These are phyloP conservation scores for Carex arenaria DNA, from an alignment of 202 grass and related monocot species.

Conservation along the genomic window DNA sequence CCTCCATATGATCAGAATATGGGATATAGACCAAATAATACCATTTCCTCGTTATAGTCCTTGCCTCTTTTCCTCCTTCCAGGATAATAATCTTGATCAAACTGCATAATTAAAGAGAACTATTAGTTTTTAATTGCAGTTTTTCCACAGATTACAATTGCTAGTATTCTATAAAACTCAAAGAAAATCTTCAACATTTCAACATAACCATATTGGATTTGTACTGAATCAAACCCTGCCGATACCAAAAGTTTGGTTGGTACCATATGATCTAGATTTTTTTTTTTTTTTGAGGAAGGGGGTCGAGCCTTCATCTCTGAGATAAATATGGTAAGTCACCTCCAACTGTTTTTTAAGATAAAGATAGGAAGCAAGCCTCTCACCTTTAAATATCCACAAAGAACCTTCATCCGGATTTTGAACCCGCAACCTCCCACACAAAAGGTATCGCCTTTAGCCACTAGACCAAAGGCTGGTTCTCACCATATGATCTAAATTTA, in stretches of 20 bases:
- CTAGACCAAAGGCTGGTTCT: too few species aligned
- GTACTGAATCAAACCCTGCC: background rate
- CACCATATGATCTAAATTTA: background rate
- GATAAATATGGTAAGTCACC: too few species aligned
- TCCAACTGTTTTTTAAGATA: too few species aligned
- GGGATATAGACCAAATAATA: conserved; percentile 32
- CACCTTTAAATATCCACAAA: too few species aligned
- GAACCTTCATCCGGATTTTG: too few species aligned
- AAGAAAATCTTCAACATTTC: background rate
- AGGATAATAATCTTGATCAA: conserved; percentile 97
- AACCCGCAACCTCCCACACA: too few species aligned
- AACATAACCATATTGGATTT: background rate
- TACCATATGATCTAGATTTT: background rate
- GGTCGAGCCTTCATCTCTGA: too few species aligned
- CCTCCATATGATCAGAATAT: background rate
- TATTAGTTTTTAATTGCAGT: conserved; percentile 4
- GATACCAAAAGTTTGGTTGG: background rate
- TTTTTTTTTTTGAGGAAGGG: background rate
- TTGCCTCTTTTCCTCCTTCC: conserved; percentile 92
- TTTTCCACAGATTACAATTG: background rate
- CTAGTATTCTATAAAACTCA: background rate
- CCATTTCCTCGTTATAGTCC: conserved; percentile 94
- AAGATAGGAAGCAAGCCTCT: too few species aligned
- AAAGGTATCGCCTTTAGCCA: too few species aligned
- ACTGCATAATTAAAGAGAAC: conserved; percentile 48